Conservation (phyloP, 2,329 filamentous ascomycete species). For the Orbilia oligospora region DNA sequence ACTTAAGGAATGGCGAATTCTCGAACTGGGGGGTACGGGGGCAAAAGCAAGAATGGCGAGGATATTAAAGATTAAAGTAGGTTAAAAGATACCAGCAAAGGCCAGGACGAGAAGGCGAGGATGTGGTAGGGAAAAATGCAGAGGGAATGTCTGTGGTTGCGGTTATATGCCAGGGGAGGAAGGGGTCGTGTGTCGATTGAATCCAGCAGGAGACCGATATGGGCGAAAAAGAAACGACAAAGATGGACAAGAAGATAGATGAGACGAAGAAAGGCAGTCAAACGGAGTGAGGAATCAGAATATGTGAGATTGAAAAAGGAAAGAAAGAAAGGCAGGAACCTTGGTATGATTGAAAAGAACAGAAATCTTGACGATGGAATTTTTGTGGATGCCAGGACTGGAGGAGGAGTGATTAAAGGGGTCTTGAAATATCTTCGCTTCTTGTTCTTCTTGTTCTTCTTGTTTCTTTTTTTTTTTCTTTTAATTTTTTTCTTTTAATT, state of each 20-base stretch:
- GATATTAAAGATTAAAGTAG: slow-evolving; percentile 22
- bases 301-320: slow-evolving; percentile 61
- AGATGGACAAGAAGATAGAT: slow-evolving; percentile 61
- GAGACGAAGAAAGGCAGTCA: slow-evolving; percentile 63
- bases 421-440: slow-evolving; percentile 18
- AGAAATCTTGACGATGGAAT: slow-evolving; percentile 17
- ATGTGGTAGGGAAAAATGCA: slow-evolving; percentile 34
- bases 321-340: slow-evolving; percentile 63
- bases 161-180: slow-evolving; percentile 41
- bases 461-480: slow-evolving; percentile 18
- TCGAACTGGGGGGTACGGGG: slow-evolving; percentile 34
- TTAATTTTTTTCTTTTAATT: slow-evolving; percentile 32
- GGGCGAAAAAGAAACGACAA: neutral
- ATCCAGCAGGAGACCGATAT: slow-evolving; percentile 24
- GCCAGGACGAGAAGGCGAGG: slow-evolving; percentile 46
- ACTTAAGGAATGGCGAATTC: slow-evolving; percentile 27
- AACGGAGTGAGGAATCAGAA: slow-evolving; percentile 12
- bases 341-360: slow-evolving; percentile 37
- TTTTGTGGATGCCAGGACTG: neutral
- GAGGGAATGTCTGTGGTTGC: slow-evolving; percentile 42
- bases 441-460: slow-evolving; percentile 30
- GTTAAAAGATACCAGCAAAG: slow-evolving; percentile 8
- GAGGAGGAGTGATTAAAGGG: slow-evolving; percentile 29
- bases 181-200: slow-evolving; percentile 40
- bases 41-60: slow-evolving; percentile 25